These are phyloP conservation scores for Cyberlindnera sargentensis DNA, from an alignment of 805 yeast species.

Conservation along the genomic window DNA sequence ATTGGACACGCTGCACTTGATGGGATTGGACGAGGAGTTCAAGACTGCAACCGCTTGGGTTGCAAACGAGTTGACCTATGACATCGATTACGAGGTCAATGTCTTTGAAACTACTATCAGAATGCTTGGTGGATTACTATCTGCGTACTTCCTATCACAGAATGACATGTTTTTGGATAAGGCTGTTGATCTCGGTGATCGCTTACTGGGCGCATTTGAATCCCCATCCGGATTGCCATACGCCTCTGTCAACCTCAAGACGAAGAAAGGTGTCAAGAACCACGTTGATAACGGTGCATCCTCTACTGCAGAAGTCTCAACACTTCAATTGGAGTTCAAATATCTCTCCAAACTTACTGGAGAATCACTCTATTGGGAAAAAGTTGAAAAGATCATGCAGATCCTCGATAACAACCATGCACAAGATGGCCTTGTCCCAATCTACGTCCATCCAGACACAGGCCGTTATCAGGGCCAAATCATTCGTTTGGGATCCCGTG, in stretches of 20 bases:
- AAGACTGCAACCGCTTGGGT: slow-evolving; percentile 70
- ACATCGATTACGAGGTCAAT: slow-evolving; percentile 68
- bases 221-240: slow-evolving; percentile 67
- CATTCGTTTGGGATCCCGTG: slow-evolving; percentile 84
- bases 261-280: slow-evolving; percentile 52
- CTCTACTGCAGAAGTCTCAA: slow-evolving; percentile 85
- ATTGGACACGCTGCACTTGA: slow-evolving; percentile 71
- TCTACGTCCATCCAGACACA: slow-evolving; percentile 65
- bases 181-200: slow-evolving; percentile 74
- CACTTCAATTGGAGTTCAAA: slow-evolving; percentile 82
- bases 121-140: slow-evolving; percentile 88
- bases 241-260: slow-evolving; percentile 64
- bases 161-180: slow-evolving; percentile 69
- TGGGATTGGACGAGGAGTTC: slow-evolving; percentile 56
- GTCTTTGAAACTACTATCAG: slow-evolving; percentile 92
- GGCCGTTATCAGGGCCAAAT: slow-evolving; percentile 59
- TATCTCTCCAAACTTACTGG: slow-evolving; percentile 77
- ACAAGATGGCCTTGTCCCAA: slow-evolving; percentile 75
- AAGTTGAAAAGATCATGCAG: slow-evolving; percentile 66
- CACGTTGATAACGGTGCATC: slow-evolving; percentile 73
- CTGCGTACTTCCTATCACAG: slow-evolving; percentile 66
- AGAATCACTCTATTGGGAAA: slow-evolving; percentile 69
- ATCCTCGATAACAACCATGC: slow-evolving; percentile 61
- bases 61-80: slow-evolving; percentile 56
- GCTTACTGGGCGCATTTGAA: slow-evolving; percentile 63